Percentiles rank a stretch among this genome's conserved stretches.
Evolutionary conservation across 805 yeast genomes (phyloP).

Genomic region (Cyberlindnera americana): DNA sequence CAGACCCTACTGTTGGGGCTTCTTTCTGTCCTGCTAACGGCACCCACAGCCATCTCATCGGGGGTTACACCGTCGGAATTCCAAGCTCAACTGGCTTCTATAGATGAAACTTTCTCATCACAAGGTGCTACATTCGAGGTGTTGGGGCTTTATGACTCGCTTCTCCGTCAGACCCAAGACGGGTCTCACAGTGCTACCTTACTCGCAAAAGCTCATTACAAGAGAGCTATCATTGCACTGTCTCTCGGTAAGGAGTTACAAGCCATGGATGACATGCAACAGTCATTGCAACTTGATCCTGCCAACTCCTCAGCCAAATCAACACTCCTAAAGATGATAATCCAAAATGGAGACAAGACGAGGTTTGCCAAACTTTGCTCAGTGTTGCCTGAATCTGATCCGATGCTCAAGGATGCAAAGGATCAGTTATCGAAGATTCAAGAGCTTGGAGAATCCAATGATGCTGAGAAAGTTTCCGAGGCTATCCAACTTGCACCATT

Average conservation of each 20-base stretch:
- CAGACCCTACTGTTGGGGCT: slow-evolving; percentile 1
- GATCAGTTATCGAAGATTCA: slow-evolving; percentile 18
- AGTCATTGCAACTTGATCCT: slow-evolving; percentile 41
- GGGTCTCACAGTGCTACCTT: slow-evolving; percentile 11
- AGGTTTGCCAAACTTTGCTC: slow-evolving; percentile 24
- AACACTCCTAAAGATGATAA: slow-evolving; percentile 45
- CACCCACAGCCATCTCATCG: background rate
- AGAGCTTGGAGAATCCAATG: slow-evolving; percentile 27
- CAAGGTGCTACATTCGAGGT: slow-evolving; percentile 24
- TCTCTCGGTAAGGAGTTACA: slow-evolving; percentile 49
- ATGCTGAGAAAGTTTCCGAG: slow-evolving; percentile 30
- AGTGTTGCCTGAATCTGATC: slow-evolving; percentile 8
- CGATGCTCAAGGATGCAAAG: slow-evolving; percentile 15
- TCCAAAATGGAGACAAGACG: slow-evolving; percentile 50
- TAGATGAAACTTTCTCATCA: slow-evolving; percentile 15
- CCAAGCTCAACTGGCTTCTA: slow-evolving; percentile 12
- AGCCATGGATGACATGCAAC: slow-evolving; percentile 51
- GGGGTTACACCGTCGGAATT: slow-evolving; percentile 12
- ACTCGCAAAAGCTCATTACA: slow-evolving; percentile 48
- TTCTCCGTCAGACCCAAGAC: slow-evolving; percentile 13
- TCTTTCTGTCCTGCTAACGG: slow-evolving; percentile 4
- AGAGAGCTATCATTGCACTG: slow-evolving; percentile 58
- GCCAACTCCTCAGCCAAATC: slow-evolving; percentile 44
- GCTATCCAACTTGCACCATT: slow-evolving; percentile 42
- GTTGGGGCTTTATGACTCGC: slow-evolving; percentile 18